These are phyloP conservation scores for Solanum dulcamara DNA, from an alignment of 257 asterid species.

Conservation along the genomic window DNA sequence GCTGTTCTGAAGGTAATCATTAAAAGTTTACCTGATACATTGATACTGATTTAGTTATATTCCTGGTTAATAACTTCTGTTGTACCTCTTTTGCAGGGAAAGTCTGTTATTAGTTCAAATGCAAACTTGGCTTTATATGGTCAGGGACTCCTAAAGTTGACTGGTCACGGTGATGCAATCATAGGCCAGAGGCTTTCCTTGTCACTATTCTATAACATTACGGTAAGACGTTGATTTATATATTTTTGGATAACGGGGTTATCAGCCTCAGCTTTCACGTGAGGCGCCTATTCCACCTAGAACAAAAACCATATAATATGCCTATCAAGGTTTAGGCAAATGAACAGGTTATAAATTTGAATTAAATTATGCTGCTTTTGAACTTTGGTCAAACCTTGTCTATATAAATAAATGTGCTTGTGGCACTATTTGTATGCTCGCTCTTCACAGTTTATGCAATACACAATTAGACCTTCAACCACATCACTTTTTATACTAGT, in stretches of 20 bases:
- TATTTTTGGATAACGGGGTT: not conserved
- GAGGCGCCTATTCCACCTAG: not conserved
- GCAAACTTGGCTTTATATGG: conserved; percentile 82
- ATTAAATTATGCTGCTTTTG: not conserved
- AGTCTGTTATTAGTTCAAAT: conserved; percentile 82
- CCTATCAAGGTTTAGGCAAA: not conserved
- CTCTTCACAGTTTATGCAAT: not conserved
- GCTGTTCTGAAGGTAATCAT: conserved; percentile 76
- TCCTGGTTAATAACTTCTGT: not conserved
- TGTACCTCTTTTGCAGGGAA: conserved; percentile 42
- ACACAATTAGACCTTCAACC: not conserved
- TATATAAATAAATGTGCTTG: not conserved
- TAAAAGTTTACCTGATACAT: not conserved
- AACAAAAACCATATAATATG: not conserved
- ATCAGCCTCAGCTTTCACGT: not conserved
- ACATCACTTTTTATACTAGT: not conserved
- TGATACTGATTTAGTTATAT: not conserved
- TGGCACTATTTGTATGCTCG: not conserved
- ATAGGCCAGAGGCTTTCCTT: conserved; percentile 84
- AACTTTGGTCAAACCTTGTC: not conserved
- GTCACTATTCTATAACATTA: conserved; percentile 79
- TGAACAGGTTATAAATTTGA: not conserved
- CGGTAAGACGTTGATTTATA: conserved; percentile 43
- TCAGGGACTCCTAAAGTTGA: conserved; percentile 71
- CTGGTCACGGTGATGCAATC: conserved; percentile 88